These are phyloP conservation scores for Phlebiopsis gigantea DNA, from an alignment of 768 basidiomycete species.

Conservation along the genomic window DNA sequence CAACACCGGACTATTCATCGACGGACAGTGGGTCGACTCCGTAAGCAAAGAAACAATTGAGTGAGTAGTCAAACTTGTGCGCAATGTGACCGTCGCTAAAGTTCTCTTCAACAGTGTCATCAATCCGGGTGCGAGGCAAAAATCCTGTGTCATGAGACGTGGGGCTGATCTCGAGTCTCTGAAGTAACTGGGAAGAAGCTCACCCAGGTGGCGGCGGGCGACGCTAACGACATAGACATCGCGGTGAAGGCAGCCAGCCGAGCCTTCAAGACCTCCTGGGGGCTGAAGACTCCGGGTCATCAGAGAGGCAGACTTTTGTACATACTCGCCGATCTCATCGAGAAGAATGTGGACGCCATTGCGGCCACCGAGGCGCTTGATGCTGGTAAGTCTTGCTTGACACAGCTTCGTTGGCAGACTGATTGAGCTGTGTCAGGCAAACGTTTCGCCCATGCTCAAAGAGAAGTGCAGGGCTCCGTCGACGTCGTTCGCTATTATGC, in stretches of 20 bases:
- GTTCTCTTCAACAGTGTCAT: background rate
- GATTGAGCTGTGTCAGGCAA: constrained; percentile 41
- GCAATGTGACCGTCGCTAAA: too few relatives aligned
- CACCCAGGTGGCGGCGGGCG: constrained; percentile 29
- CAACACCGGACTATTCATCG: constrained; percentile 39
- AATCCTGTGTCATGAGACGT: background rate
- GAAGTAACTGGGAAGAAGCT: constrained; percentile 16
- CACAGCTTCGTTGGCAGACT: background rate
- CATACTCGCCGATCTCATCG: constrained; percentile 49
- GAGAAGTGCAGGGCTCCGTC: constrained; percentile 44
- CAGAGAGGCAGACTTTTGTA: constrained; percentile 36
- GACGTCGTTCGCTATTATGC: constrained; percentile 71
- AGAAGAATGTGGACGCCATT: constrained; percentile 40
- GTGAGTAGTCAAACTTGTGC: constrained; percentile 11
- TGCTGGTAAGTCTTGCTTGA: constrained; percentile 33
- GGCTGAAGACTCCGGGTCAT: constrained; percentile 39
- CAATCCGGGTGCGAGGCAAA: background rate
- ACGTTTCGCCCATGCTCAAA: constrained; percentile 41
- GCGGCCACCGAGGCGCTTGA: constrained; percentile 48
- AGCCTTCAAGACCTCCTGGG: constrained; percentile 42
- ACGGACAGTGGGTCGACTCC: constrained; percentile 26
- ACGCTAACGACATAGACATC: constrained; percentile 38
- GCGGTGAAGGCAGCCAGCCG: constrained; percentile 38
- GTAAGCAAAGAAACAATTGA: constrained; percentile 12
- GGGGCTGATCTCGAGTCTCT: background rate